Evolutionary conservation across 2,329 filamentous ascomycete species (phyloP).

Genomic region (Ophiostoma tasmaniense): DNA sequence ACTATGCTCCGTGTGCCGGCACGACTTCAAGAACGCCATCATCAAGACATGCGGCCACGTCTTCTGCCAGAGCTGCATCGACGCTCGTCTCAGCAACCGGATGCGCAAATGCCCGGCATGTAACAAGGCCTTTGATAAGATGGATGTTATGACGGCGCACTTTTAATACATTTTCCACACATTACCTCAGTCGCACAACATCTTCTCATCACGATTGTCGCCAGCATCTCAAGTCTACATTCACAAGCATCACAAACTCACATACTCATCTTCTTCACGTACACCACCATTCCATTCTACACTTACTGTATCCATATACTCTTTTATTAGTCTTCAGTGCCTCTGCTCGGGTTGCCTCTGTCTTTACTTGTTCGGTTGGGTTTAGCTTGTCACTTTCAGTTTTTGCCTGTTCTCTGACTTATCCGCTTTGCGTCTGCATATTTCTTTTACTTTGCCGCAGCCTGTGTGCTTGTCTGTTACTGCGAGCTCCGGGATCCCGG

Average conservation of each 20-base stretch:
- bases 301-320: conserved; percentile 3
- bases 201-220: too few relatives aligned
- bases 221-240: too few relatives aligned
- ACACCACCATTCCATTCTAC: background rate
- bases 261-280: background rate
- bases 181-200: background rate
- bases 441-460: background rate
- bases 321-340: conserved; percentile 12
- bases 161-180: conserved; percentile 20
- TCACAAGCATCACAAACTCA: too few relatives aligned
- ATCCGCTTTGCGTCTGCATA: background rate
- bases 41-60: conserved; percentile 92
- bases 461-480: background rate
- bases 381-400: background rate
- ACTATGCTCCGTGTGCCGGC: conserved; percentile 85
- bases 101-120: conserved; percentile 95
- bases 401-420: background rate
- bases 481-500: background rate
- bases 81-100: conserved; percentile 79
- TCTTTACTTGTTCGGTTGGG: background rate
- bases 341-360: background rate
- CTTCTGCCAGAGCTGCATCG: conserved; percentile 85
- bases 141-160: conserved; percentile 74
- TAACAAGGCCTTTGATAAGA: conserved; percentile 81
- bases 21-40: conserved; percentile 87